These are phyloP conservation scores for Wickerhamiella australiensis DNA, from an alignment of 805 yeast genomes.

Conservation along the genomic window DNA sequence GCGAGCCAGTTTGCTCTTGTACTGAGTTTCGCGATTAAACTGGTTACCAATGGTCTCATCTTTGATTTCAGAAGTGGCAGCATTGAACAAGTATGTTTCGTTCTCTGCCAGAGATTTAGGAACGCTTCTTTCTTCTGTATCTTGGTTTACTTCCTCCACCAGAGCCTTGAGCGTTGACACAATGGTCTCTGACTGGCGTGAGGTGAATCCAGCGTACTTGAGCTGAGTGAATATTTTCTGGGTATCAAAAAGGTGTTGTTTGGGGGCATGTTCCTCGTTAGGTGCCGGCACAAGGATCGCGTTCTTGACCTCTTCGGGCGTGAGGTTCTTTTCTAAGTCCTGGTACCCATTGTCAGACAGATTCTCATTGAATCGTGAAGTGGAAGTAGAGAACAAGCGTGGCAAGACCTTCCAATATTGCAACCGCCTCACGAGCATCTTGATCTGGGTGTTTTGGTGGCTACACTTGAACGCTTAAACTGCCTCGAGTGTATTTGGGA, in stretches of 20 bases:
- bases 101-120: conserved; percentile 64
- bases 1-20: conserved; percentile 52
- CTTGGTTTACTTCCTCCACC: conserved; percentile 27
- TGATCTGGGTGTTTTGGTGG: not conserved
- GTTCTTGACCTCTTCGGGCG: not conserved
- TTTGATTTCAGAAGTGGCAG: conserved; percentile 77
- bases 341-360: conserved; percentile 6
- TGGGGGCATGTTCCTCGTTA: conserved; percentile 3
- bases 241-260: conserved; percentile 41
- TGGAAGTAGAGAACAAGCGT: not conserved
- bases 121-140: conserved; percentile 28
- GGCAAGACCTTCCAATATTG: not conserved
- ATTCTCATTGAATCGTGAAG: not conserved
- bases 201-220: conserved; percentile 44
- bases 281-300: conserved; percentile 4
- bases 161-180: conserved; percentile 35
- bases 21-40: conserved; percentile 54
- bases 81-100: conserved; percentile 77
- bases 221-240: conserved; percentile 47
- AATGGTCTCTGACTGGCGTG: conserved; percentile 47
- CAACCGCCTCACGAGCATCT: not conserved
- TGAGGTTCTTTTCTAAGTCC: not conserved
- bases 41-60: conserved; percentile 67
- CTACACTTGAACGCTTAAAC: no score
- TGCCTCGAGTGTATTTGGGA: not conserved